Evolutionary conservation across 2,329 filamentous ascomycete genomes (phyloP), one percentile per base, ranked within the genome.

Genomic region (Monosporascus sp.): DNA sequence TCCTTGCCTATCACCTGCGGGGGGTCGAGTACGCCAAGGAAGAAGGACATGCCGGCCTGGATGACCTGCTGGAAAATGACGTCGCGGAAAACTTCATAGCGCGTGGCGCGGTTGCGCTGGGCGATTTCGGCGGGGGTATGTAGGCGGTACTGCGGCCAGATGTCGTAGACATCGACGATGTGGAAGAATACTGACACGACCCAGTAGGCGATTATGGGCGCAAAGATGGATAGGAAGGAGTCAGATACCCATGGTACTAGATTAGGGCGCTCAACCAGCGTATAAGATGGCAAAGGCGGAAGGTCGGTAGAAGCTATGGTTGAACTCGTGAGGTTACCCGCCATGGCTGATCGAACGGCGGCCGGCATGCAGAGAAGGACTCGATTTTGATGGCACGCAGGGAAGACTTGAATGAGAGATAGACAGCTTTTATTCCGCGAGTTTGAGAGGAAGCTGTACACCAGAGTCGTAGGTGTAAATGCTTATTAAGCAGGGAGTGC

Each of bases 71-170:
- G 93, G 54, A 97, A 69, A 52, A 97, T 75, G 61, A 97, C 93
- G 76, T 97, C 93, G 69, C 90, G 86, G 58, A 93, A 84, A 3
- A 96, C 91, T 65, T 97, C 87, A 74, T 83, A 90, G 58, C 91
- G 84, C 47, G 88, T 83, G 51, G 91, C 93, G 66, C 90, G 90
- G 72, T 97, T 97, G 64, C 92, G 84, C 71, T 90, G 90, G 37
- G 86, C 70, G 58, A 97, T 88, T 72, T 97, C 93, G 50, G 91
- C 91, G 16, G 94, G 94, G 0, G 94, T 97, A 74, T 99, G 94
- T 43, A 99, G 80, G 58, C 94, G 88, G 74, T 97, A 97, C 65
- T 95, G 84, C 19, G 92, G 87, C 70, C 93, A 96, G 38, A 93
- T 76, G 70, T 97, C 90, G 73, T 86, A 86, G 54, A 85, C 77